Evolutionary conservation across 306 rosid species (phyloP).

Genomic region (Casuarina cunninghamiana): DNA sequence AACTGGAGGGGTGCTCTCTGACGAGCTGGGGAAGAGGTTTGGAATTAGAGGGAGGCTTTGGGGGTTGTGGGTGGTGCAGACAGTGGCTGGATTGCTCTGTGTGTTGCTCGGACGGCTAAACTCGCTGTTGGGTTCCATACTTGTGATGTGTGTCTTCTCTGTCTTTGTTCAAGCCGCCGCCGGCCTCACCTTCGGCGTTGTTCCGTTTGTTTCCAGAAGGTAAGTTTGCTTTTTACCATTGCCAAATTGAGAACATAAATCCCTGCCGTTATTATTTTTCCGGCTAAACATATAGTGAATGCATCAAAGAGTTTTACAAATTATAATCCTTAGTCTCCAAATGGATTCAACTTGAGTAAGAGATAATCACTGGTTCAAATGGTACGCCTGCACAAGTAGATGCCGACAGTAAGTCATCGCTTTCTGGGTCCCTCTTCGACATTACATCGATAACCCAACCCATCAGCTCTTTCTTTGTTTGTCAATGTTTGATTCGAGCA

Average conservation of each 20-base stretch:
- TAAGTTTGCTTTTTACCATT: not conserved
- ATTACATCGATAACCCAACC: too few species aligned
- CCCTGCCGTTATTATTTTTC: too few species aligned
- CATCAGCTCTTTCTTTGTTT: too few species aligned
- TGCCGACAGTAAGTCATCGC: not conserved
- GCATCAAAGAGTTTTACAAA: too few species aligned
- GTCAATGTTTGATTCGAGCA: too few species aligned
- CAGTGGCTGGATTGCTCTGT: slow-evolving; percentile 48
- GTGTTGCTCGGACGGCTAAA: slow-evolving; percentile 44
- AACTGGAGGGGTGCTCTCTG: slow-evolving; percentile 51
- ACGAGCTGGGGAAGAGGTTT: slow-evolving; percentile 44
- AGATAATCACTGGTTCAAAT: too few species aligned
- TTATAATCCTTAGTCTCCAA: too few species aligned
- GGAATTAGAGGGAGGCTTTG: slow-evolving; percentile 65
- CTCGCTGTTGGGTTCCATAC: slow-evolving; percentile 48
- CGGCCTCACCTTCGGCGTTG: slow-evolving; percentile 59
- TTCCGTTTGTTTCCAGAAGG: slow-evolving; percentile 63
- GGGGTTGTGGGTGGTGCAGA: slow-evolving; percentile 54
- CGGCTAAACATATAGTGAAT: too few species aligned
- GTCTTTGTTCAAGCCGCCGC: slow-evolving; percentile 53
- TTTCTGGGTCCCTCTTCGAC: not conserved
- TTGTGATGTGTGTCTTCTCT: slow-evolving; percentile 51
- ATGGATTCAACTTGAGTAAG: too few species aligned
- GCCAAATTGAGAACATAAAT: too few species aligned
- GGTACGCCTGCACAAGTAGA: too few species aligned